Evolutionary conservation across 345 rosid genomes (phyloP).

Genomic region (Eucalyptus curtisii): DNA sequence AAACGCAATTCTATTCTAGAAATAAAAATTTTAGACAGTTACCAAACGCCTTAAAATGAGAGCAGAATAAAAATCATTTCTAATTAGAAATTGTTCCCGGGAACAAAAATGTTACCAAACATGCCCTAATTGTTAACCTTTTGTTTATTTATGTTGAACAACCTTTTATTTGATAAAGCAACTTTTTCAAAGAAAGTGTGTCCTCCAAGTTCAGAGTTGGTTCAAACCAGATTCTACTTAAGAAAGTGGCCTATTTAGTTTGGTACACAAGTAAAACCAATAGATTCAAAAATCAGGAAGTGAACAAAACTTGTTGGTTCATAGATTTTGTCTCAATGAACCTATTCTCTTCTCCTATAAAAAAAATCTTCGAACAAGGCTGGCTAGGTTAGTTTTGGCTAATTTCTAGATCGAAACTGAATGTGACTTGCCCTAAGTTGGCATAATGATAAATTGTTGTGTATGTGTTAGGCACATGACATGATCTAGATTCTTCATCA

Average conservation of each 20-base stretch:
- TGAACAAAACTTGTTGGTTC: background rate
- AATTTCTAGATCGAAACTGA: background rate
- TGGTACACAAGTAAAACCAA: background rate
- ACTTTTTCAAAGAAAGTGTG: background rate
- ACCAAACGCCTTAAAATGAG: too few relatives aligned
- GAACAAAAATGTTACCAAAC: fast-evolving
- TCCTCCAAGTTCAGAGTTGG: background rate
- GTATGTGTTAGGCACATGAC: background rate
- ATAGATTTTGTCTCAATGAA: background rate
- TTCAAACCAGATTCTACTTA: background rate
- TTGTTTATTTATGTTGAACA: background rate
- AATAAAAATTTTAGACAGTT: too few relatives aligned
- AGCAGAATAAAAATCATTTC: too few relatives aligned
- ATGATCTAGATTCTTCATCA: background rate
- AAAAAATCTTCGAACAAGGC: background rate
- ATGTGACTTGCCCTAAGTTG: background rate
- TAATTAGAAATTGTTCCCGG: fast-evolving
- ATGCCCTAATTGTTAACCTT: fast-evolving
- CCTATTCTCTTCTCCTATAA: background rate
- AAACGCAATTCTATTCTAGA: too few relatives aligned
- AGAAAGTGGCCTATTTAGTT: background rate
- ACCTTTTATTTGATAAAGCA: background rate
- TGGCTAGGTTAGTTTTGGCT: background rate
- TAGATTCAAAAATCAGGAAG: background rate
- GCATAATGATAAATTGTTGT: background rate